Percentiles rank a stretch among this genome's conserved stretches.
Evolutionary conservation across 2,329 filamentous ascomycete genomes (phyloP).

Genomic region (Ilyonectria mors-panacis): DNA sequence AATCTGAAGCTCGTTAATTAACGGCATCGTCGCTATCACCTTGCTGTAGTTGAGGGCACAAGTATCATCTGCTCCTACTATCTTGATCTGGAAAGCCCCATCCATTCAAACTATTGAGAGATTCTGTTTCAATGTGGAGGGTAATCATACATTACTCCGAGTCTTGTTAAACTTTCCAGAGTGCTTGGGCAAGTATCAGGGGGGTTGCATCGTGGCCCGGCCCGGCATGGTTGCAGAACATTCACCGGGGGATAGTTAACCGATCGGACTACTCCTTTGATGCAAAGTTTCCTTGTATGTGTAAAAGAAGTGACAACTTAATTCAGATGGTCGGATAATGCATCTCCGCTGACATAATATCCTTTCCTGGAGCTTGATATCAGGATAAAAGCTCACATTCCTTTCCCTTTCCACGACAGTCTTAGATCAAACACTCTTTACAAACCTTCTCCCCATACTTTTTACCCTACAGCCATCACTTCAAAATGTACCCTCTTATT

Average conservation of each 20-base stretch:
- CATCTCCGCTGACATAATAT: neutral
- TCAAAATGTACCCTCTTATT: neutral
- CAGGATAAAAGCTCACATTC: neutral
- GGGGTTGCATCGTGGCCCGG: neutral
- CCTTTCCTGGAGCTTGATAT: neutral
- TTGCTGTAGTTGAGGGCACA: neutral
- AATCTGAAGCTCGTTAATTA: neutral
- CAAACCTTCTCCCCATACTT: neutral
- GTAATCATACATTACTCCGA: neutral
- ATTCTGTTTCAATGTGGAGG: neutral
- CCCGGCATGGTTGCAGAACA: neutral
- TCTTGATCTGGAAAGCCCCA: neutral
- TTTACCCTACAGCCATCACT: neutral
- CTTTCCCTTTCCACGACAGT: neutral
- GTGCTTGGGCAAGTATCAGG: neutral
- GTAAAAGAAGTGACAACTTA: neutral
- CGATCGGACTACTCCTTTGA: neutral
- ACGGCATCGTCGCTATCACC: neutral
- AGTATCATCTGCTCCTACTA: neutral
- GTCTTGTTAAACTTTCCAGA: neutral
- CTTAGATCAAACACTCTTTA: neutral
- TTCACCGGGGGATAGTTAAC: neutral
- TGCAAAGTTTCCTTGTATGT: neutral
- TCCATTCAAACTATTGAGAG: neutral
- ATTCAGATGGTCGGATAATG: neutral